These are phyloP conservation scores for Monilinia vaccinii-corymbosi DNA, from an alignment of 2,329 filamentous ascomycete species.

Conservation along the genomic window DNA sequence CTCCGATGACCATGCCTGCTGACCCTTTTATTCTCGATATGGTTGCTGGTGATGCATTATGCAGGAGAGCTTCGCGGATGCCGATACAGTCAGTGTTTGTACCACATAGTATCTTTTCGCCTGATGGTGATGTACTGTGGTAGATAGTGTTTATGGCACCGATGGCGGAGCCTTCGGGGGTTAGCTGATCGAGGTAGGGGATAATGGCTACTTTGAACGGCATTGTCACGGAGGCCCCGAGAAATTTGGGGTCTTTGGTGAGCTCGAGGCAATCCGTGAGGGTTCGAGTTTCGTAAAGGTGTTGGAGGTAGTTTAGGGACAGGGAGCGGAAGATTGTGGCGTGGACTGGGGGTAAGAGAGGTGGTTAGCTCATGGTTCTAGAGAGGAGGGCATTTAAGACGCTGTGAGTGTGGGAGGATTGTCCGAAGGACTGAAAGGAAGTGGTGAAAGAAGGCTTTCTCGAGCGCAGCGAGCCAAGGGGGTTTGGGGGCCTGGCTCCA, in stretches of 20 bases:
- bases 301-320: conserved; percentile 42
- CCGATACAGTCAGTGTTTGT: conserved; percentile 78
- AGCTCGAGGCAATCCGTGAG: conserved; percentile 42
- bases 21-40: conserved; percentile 43
- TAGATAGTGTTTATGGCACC: conserved; percentile 78
- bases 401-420: too few relatives aligned
- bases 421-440: neutral
- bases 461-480: neutral
- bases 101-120: conserved; percentile 45
- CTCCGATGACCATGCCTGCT: conserved; percentile 66
- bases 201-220: conserved; percentile 75
- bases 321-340: conserved; percentile 43
- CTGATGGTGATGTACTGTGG: conserved; percentile 36
- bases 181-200: conserved; percentile 62
- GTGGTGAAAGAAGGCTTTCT: neutral
- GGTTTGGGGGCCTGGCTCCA: neutral
- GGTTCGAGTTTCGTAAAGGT: conserved; percentile 43
- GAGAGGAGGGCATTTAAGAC: neutral
- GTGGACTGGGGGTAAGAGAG: conserved; percentile 39
- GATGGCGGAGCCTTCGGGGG: conserved; percentile 61
- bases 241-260: conserved; percentile 49
- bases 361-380: neutral
- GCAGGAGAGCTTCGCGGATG: conserved; percentile 61
- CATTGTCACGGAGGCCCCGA: conserved; percentile 70
- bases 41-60: conserved; percentile 40